These are phyloP conservation scores for Pseudogymnoascus sp. DNA, from an alignment of 2,329 filamentous ascomycete species.

Conservation along the genomic window DNA sequence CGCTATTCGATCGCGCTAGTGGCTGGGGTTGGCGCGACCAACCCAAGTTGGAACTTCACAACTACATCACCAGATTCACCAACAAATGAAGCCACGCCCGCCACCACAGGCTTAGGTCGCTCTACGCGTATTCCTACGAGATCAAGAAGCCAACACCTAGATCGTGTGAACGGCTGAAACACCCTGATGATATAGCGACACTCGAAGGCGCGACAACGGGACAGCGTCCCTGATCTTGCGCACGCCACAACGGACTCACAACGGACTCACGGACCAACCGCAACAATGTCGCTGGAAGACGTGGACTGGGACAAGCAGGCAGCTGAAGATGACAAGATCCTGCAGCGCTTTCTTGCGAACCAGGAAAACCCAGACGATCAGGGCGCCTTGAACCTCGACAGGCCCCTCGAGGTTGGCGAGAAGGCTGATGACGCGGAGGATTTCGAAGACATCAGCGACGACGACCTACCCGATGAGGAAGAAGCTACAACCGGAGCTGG, in stretches of 20 bases:
- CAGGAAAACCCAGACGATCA: conserved; percentile 32
- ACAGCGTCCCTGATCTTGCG: neutral
- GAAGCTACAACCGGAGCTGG: conserved; percentile 29
- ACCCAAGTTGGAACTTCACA: conserved; percentile 2
- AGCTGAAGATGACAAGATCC: conserved; percentile 40
- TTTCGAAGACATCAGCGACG: conserved; percentile 84
- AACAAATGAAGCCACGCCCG: neutral
- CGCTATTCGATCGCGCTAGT: conserved; percentile 5
- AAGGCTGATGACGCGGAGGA: conserved; percentile 92
- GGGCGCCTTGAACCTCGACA: conserved; percentile 34
- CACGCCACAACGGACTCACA: conserved; percentile 2
- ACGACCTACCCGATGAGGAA: conserved; percentile 78
- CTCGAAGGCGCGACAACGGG: neutral
- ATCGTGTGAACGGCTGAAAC: neutral
- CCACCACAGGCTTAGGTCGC: neutral
- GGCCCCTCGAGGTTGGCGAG: conserved; percentile 53
- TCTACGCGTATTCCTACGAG: conserved; percentile 1
- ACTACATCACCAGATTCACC: conserved; percentile 8
- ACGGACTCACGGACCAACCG: neutral
- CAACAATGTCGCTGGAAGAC: conserved; percentile 16
- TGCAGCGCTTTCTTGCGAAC: conserved; percentile 37
- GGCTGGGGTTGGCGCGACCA: conserved; percentile 6
- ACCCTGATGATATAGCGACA: conserved; percentile 7
- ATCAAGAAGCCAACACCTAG: neutral
- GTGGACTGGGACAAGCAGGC: conserved; percentile 37